Evolutionary conservation across 1,284 basidiomycete species (phyloP).

Genomic region (Phaffia rhodozyma): DNA sequence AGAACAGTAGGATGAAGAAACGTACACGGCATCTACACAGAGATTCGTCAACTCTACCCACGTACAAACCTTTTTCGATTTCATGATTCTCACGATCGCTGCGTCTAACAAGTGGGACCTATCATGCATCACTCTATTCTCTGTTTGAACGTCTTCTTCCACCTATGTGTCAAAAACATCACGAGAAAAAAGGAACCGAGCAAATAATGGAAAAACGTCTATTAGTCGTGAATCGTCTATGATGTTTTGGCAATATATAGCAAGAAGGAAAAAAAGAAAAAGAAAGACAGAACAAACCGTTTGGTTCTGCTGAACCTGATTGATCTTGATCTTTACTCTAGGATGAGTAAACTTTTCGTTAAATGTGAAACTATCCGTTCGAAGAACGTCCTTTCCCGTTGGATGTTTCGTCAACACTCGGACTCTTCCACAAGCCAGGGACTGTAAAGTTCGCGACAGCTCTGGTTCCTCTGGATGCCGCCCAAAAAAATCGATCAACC

Average conservation of each 20-base stretch:
- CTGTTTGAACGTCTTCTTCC: constrained; percentile 76
- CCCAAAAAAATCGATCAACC: background rate
- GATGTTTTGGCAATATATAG: background rate
- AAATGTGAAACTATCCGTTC: constrained; percentile 61
- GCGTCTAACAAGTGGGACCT: constrained; percentile 78
- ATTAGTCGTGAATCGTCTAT: background rate
- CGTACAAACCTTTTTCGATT: constrained; percentile 72
- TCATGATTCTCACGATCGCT: constrained; percentile 91
- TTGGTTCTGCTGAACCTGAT: constrained; percentile 88
- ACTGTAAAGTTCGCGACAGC: constrained; percentile 73
- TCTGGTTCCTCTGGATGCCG: constrained; percentile 51
- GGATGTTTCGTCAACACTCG: constrained; percentile 76
- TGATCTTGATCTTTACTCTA: constrained; percentile 74
- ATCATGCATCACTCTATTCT: constrained; percentile 72
- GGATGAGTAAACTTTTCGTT: constrained; percentile 76
- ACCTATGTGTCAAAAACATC: constrained; percentile 39
- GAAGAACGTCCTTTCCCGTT: constrained; percentile 59
- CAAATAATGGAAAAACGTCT: background rate
- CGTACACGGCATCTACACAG: constrained; percentile 53
- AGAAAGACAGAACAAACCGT: constrained; percentile 44
- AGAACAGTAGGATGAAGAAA: constrained; percentile 44
- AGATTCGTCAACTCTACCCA: constrained; percentile 52
- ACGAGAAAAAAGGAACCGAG: background rate
- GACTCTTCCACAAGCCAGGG: constrained; percentile 80
- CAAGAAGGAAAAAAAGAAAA: background rate